phyloP scores from a whole-genome alignment of 1,284 basidiomycete genomes.

The Sanghuangporus baumii region DNA sequence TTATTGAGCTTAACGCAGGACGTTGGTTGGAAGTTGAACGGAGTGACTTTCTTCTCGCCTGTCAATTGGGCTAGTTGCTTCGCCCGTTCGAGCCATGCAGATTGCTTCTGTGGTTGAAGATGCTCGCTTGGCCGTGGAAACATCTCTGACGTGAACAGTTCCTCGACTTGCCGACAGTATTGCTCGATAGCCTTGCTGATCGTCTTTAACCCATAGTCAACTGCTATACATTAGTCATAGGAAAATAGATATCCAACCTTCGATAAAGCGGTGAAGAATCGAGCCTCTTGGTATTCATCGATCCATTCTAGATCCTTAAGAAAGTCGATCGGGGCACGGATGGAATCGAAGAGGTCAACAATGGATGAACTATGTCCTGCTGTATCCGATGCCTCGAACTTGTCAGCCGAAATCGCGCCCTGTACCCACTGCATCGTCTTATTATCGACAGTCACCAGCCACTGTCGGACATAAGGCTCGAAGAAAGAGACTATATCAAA shows the following conservation, averaged over 20 bases:
- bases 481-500: constrained; percentile 77
- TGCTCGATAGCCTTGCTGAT: constrained; percentile 90
- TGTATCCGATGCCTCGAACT: constrained; percentile 82
- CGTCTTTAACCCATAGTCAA: constrained; percentile 45
- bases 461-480: constrained; percentile 83
- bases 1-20: constrained; percentile 99
- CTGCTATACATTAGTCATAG: background rate
- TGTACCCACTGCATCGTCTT: constrained; percentile 96
- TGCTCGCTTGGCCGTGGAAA: constrained; percentile 77
- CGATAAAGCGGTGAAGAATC: constrained; percentile 83
- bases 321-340: constrained; percentile 87
- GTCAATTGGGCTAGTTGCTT: constrained; percentile 67
- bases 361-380: constrained; percentile 94
- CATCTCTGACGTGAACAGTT: constrained; percentile 92
- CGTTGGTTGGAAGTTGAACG: constrained; percentile 91
- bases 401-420: constrained; percentile 50
- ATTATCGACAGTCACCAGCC: constrained; percentile 85
- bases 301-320: constrained; percentile 90
- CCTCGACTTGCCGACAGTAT: constrained; percentile 86
- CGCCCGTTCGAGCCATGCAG: constrained; percentile 94
- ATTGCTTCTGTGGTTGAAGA: constrained; percentile 76
- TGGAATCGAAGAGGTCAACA: constrained; percentile 91
- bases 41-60: constrained; percentile 87
- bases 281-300: constrained; percentile 83
- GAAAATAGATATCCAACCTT: constrained; percentile 47